Evolutionary conservation across 2,329 filamentous ascomycete species (phyloP), one percentile per base, ranked within the genome.

Genomic region (Colletotrichum sp.): DNA sequence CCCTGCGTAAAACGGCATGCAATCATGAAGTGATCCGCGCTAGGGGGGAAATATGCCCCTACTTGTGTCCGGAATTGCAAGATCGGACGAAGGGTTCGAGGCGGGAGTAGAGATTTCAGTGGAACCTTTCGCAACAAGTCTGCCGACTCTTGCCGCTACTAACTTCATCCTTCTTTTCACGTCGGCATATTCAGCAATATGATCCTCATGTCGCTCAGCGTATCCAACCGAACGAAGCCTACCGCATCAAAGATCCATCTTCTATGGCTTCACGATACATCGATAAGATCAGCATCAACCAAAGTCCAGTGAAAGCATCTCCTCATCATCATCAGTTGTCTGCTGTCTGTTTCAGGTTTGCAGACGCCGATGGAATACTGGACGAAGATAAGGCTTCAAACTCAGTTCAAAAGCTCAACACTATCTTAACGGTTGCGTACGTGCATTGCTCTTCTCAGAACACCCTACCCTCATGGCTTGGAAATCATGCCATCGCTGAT

Each of bases 131-230:
- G 7, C 43, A 3, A 48, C 43, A 7, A 21, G 3, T 13, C 43
- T 2, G 30, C 32, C 14, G 34, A 36, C 3, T 36, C 14, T 26
- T 26, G 26, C 26, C 26, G 26, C 34, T 36, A 7, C 34, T 36
- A 7, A 36, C 13, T 3, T 2, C 14, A 36, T 36, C 4, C 18
- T 43, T 43, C 43, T 52, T 52, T 52, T 6, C 43, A 48, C n/a
- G 10, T 48, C 43, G 6, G 6, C 43, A 3, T 2, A 4, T 48
- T 48, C 43, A 52, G n/a, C 12, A 52, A 6, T 7, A 3, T 21
- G 43, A 7, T 48, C 9, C 6, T 6, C n/a, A 21, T 4, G 1
- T 52, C n/a, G 4, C n/a, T 13, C 43, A 1, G 1, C 0, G n/a
- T 13, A 7, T 52, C 6, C n/a, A 21, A 6, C 6, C 4, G n/a